Evolutionary conservation across 495 filamentous ascomycete species (phyloP).

Genomic region (Penicillium argentinense): DNA sequence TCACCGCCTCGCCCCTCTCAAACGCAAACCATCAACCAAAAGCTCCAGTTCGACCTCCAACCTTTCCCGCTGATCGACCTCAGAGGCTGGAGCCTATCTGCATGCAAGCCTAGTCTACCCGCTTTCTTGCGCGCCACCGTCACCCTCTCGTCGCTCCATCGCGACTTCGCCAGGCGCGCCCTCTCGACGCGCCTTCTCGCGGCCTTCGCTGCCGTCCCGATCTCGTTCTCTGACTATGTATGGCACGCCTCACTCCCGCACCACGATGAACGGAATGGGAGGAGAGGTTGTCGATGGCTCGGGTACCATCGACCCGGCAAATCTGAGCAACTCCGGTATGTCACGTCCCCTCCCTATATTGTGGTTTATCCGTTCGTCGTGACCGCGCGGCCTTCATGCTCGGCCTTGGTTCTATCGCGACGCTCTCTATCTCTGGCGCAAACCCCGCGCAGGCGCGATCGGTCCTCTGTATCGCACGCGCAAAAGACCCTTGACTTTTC

Average conservation of each 20-base stretch:
- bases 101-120: constrained; percentile 30
- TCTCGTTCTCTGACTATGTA: constrained; percentile 50
- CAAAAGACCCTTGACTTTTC: no score
- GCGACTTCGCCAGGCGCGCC: constrained; percentile 20
- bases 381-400: not conserved
- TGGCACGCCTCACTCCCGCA: constrained; percentile 51
- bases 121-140: constrained; percentile 22
- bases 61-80: constrained; percentile 23
- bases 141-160: constrained; percentile 23
- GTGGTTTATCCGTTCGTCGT: constrained; percentile 1
- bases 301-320: constrained; percentile 79
- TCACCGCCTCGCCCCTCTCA: constrained; percentile 36
- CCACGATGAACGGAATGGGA: constrained; percentile 61
- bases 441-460: not conserved
- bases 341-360: constrained; percentile 12
- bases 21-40: constrained; percentile 20
- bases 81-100: constrained; percentile 13
- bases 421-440: constrained; percentile 6
- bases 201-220: constrained; percentile 33
- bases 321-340: constrained; percentile 65
- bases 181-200: constrained; percentile 39
- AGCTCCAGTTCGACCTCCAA: constrained; percentile 17
- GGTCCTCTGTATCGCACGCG: not conserved
- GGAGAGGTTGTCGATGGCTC: constrained; percentile 67
- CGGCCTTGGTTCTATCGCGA: constrained; percentile 4